A percentile compares a stretch with the other conserved stretches of the same genome.
phyloP scores from a whole-genome alignment of 2,329 filamentous ascomycete genomes.

The Verticillium zaregamsianum region DNA sequence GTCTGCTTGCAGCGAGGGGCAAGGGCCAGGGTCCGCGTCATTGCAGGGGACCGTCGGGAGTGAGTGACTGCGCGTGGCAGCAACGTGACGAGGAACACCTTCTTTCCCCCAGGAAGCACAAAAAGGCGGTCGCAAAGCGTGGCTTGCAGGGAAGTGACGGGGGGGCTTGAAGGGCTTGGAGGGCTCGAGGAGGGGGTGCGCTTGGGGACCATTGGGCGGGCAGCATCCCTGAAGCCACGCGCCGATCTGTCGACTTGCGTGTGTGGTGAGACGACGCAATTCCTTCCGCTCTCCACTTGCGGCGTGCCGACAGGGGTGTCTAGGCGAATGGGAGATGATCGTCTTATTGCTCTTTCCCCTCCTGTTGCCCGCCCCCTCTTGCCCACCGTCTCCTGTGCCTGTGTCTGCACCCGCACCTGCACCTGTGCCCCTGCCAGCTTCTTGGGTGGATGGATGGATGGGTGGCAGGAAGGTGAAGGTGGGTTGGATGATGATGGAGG shows the following conservation, averaged over 20 bases:
- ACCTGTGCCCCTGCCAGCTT: neutral
- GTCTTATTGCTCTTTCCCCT: neutral
- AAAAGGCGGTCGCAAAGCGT: constrained; percentile 9
- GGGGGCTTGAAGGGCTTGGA: constrained; percentile 5
- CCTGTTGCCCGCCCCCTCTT: neutral
- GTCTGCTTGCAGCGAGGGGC: neutral
- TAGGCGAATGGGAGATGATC: neutral
- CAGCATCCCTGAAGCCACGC: constrained; percentile 15
- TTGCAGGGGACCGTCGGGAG: neutral
- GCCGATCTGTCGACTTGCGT: constrained; percentile 9
- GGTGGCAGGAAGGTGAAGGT: too few relatives aligned
- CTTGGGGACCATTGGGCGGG: constrained; percentile 3
- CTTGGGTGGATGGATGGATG: neutral
- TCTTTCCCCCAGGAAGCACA: neutral
- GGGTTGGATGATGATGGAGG: too few relatives aligned
- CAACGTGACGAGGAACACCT: constrained; percentile 11
- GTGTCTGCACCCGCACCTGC: neutral
- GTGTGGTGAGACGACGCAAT: neutral
- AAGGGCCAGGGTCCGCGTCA: neutral
- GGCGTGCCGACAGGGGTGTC: neutral
- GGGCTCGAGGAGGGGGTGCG: neutral
- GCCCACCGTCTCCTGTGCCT: neutral
- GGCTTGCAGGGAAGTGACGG: constrained; percentile 14
- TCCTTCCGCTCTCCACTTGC: neutral
- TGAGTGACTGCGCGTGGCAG: constrained; percentile 9